phyloP scores from a whole-genome alignment of 2,329 filamentous ascomycete genomes.

The Lasiodiplodia gonubiensis region DNA sequence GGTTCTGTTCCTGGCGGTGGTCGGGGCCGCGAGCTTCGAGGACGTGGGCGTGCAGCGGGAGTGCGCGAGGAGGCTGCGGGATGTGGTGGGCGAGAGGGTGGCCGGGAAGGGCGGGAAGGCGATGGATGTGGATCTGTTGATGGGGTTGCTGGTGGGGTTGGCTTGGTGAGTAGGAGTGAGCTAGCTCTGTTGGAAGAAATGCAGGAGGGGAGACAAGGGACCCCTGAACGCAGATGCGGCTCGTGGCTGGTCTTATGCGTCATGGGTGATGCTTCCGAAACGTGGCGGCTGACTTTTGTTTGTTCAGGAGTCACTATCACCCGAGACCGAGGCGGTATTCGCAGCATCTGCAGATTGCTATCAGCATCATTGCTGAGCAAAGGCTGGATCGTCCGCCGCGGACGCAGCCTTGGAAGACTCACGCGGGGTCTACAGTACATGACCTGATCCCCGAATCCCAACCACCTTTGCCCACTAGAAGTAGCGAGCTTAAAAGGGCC shows the following conservation, averaged over 20 bases:
- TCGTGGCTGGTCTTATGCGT: no score
- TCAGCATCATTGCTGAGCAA: constrained; percentile 39
- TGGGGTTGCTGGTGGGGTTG: constrained; percentile 46
- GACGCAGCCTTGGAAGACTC: constrained; percentile 32
- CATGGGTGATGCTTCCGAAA: no score
- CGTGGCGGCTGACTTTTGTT: neutral
- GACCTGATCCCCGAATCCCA: neutral
- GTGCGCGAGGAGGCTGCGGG: constrained; percentile 38
- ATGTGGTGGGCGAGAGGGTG: constrained; percentile 40
- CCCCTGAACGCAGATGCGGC: no score
- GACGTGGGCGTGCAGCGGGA: constrained; percentile 36
- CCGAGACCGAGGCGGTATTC: constrained; percentile 33
- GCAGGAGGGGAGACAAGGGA: no score
- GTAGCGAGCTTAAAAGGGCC: neutral
- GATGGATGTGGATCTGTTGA: constrained; percentile 48
- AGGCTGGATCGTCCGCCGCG: constrained; percentile 35
- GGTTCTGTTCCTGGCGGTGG: constrained; percentile 45
- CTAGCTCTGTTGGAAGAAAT: no score
- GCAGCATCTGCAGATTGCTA: constrained; percentile 15
- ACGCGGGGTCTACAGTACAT: constrained; percentile 10
- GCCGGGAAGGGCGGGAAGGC: constrained; percentile 37
- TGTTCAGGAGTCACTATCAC: constrained; percentile 41
- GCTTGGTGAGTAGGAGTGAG: constrained; percentile 39
- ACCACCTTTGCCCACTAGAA: neutral
- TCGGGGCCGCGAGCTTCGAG: constrained; percentile 38